Percentiles rank a stretch among this genome's conserved stretches.
Conservation (phyloP, 2,329 filamentous ascomycete species). For the Penicillium polonicum region DNA sequence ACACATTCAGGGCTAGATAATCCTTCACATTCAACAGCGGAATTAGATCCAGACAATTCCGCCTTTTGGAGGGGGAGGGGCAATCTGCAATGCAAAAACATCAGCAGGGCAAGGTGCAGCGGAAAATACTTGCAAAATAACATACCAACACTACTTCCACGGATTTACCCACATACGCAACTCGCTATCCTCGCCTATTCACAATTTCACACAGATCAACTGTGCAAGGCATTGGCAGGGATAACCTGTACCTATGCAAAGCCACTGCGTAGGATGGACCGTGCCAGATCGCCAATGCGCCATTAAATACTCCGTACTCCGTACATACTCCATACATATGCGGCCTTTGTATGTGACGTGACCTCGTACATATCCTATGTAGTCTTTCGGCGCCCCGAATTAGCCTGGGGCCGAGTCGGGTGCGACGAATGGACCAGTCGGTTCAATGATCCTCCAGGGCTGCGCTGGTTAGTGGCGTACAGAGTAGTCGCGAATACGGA, state of each 20-base stretch:
- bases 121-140: neutral
- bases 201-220: neutral
- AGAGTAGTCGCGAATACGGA: neutral
- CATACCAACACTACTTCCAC: conserved; percentile 3
- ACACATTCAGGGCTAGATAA: neutral
- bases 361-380: neutral
- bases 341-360: neutral
- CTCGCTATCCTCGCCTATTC: neutral
- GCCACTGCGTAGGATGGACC: conserved; percentile 5
- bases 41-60: neutral
- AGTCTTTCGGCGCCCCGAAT: conserved; percentile 5
- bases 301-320: conserved; percentile 2
- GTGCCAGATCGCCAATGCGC: conserved; percentile 12
- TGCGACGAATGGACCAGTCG: conserved; percentile 21
- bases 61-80: conserved; percentile 5
- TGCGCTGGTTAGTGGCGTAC: conserved; percentile 10
- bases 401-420: conserved; percentile 18
- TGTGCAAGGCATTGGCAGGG: conserved; percentile 1
- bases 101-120: neutral
- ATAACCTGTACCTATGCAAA: neutral
- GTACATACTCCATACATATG: neutral
- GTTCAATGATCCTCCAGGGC: conserved; percentile 16
- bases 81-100: conserved; percentile 13
- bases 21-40: neutral
- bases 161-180: neutral